Conservation (phyloP, 495 filamentous ascomycete genomes). For the Tuber aestivum region DNA sequence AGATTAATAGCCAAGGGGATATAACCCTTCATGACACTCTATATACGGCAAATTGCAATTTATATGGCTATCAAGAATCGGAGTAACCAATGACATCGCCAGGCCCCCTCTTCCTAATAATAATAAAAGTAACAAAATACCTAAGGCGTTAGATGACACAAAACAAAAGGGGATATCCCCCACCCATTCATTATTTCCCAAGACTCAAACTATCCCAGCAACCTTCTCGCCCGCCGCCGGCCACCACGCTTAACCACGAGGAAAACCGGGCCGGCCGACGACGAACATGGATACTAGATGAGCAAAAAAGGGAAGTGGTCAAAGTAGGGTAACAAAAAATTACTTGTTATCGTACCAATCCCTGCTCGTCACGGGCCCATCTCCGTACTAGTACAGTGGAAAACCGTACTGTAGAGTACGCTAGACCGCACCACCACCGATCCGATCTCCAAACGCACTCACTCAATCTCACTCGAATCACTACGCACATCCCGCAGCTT, state of each 20-base stretch:
- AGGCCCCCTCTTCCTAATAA: background rate
- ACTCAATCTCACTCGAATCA: background rate
- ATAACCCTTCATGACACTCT: background rate
- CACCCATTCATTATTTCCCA: background rate
- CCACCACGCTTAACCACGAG: background rate
- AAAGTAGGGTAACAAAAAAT: background rate
- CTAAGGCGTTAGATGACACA: background rate
- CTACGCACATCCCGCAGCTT: background rate
- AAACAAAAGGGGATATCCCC: background rate
- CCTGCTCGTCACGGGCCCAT: background rate
- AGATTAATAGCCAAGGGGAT: background rate
- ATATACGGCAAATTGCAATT: background rate
- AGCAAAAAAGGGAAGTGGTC: background rate
- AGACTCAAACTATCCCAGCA: background rate
- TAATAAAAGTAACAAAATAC: background rate
- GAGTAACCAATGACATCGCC: background rate
- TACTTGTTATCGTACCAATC: background rate
- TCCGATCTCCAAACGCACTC: background rate
- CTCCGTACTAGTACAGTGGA: background rate
- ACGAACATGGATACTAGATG: background rate
- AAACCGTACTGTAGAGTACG: background rate
- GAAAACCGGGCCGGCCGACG: background rate
- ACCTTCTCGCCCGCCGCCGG: background rate
- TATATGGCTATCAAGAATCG: background rate
- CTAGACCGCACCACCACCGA: background rate